Conservation (phyloP, 1,284 basidiomycete genomes). For the Tremellales sp. region DNA sequence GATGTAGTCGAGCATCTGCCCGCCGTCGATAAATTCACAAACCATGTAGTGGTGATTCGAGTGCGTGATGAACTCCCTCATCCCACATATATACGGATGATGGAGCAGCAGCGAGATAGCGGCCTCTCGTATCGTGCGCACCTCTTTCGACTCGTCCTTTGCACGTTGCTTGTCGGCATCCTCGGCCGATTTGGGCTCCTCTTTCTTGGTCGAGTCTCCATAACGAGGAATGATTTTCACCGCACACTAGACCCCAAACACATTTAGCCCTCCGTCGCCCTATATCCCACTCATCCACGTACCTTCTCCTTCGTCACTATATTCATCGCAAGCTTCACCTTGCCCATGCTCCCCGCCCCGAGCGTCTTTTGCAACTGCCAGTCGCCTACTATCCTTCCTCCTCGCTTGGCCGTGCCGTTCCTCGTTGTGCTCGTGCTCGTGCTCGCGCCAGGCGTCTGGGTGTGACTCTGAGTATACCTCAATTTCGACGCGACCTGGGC, state of each 20-base stretch:
- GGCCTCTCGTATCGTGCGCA: conserved; percentile 91
- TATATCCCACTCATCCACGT: conserved; percentile 30
- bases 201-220: conserved; percentile 55
- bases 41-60: conserved; percentile 99
- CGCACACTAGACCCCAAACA: conserved; percentile 64
- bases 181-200: conserved; percentile 38
- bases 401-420: conserved; percentile 12
- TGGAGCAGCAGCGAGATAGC: conserved; percentile 89
- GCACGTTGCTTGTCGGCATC: conserved; percentile 62
- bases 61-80: conserved; percentile 96
- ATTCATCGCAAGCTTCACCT: conserved; percentile 94
- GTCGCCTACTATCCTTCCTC: conserved; percentile 62
- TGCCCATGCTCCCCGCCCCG: conserved; percentile 98
- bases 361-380: conserved; percentile 96
- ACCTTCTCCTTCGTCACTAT: conserved; percentile 90
- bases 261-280: conserved; percentile 8
- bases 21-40: conserved; percentile 96
- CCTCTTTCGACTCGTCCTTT: conserved; percentile 94
- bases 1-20: conserved; percentile 99
- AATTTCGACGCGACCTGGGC: conserved; percentile 21
- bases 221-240: conserved; percentile 95
- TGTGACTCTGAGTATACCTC: too few relatives aligned
- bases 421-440: conserved; percentile 4
- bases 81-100: conserved; percentile 98
- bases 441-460: neutral